A percentile compares a stretch with the other conserved stretches of the same genome.
These are phyloP conservation scores for Oenanthe sinensis DNA, from an alignment of 129 eudicot genomes.

Conservation along the genomic window DNA sequence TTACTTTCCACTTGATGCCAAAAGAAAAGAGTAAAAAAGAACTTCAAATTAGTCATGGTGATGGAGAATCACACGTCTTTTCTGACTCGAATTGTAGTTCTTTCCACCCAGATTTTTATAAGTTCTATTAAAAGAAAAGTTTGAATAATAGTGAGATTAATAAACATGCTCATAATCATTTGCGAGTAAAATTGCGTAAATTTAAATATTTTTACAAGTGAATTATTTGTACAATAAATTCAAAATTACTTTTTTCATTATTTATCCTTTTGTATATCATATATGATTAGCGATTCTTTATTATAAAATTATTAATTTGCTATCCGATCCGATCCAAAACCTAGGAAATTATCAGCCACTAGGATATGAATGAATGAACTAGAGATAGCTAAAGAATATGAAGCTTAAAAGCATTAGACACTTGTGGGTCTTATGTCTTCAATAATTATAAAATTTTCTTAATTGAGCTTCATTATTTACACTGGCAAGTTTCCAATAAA, in stretches of 20 bases:
- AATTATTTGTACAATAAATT: no score
- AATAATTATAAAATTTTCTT: neutral
- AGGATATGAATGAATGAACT: neutral
- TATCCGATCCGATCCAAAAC: neutral
- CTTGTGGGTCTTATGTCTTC: neutral
- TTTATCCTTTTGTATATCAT: no score
- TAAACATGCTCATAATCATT: neutral
- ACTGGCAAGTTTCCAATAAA: neutral
- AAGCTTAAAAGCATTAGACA: constrained; percentile 3
- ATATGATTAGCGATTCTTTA: no score
- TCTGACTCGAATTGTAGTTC: constrained; percentile 6
- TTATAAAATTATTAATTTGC: no score
- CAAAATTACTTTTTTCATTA: no score
- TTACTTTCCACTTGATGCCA: constrained; percentile 6
- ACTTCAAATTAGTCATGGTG: neutral
- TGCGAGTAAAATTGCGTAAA: neutral
- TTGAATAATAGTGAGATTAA: neutral
- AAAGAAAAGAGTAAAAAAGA: constrained; percentile 7
- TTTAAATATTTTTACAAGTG: no score
- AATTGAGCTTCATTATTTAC: neutral
- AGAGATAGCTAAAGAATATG: neutral
- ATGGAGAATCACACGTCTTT: constrained; percentile 6
- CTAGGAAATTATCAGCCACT: no score
- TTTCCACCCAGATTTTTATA: neutral
- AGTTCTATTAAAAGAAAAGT: neutral